These are phyloP conservation scores for Elsinoe arachidis DNA, from an alignment of 2,329 filamentous ascomycete species.

Conservation along the genomic window DNA sequence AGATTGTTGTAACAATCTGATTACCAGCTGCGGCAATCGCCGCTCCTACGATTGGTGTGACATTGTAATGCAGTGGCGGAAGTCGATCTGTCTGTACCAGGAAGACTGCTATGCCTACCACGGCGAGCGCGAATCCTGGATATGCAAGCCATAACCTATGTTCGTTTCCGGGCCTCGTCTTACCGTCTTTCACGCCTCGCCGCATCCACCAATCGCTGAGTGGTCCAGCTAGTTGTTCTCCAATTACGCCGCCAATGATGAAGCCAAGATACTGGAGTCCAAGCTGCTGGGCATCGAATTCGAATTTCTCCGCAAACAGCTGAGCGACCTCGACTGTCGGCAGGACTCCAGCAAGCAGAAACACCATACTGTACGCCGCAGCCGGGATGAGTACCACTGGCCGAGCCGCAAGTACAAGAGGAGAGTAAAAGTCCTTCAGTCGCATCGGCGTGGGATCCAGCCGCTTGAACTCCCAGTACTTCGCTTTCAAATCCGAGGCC, in stretches of 20 bases:
- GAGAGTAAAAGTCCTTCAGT: constrained; percentile 42
- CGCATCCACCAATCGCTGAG: constrained; percentile 46
- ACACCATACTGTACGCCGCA: constrained; percentile 47
- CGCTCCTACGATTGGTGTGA: constrained; percentile 47
- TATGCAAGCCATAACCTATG: constrained; percentile 50
- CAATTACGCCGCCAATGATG: constrained; percentile 47
- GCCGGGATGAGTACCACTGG: constrained; percentile 43
- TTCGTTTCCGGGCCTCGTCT: constrained; percentile 34
- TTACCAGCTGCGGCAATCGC: constrained; percentile 46
- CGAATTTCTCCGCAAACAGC: constrained; percentile 45
- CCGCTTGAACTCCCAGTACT: constrained; percentile 34
- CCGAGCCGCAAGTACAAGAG: constrained; percentile 38
- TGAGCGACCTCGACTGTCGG: constrained; percentile 50
- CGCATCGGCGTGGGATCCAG: constrained; percentile 45
- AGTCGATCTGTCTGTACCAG: constrained; percentile 41
- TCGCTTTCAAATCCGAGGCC: constrained; percentile 33
- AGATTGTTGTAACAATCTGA: constrained; percentile 52
- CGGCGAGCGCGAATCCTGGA: constrained; percentile 40
- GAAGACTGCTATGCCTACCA: constrained; percentile 46
- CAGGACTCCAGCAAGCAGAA: constrained; percentile 45
- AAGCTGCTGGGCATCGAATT: constrained; percentile 48
- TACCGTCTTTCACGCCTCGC: constrained; percentile 27
- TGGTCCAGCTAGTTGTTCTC: constrained; percentile 48
- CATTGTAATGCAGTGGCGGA: constrained; percentile 39
- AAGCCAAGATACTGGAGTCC: constrained; percentile 49